phyloP scores from a whole-genome alignment of 2,329 filamentous ascomycete genomes.

The Harringtonia aguacate region DNA sequence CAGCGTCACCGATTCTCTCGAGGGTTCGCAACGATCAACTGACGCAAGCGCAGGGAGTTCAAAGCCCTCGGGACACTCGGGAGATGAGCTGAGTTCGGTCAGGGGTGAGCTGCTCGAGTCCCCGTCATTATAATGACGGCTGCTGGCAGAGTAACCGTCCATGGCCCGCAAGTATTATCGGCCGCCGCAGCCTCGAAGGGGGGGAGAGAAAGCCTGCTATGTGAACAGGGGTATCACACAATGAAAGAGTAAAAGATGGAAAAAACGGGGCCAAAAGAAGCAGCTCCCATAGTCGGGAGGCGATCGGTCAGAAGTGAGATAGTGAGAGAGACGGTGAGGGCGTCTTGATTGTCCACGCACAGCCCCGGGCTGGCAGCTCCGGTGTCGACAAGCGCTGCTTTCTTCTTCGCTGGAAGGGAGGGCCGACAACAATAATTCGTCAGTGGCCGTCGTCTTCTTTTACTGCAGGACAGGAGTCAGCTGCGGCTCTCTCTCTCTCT shows the following conservation, averaged over 20 bases:
- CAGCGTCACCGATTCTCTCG: too few species aligned
- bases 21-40: too few species aligned
- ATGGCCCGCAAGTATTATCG: not conserved
- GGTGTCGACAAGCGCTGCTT: too few species aligned
- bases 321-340: not conserved
- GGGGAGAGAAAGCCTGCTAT: not conserved
- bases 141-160: not conserved
- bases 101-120: not conserved
- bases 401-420: too few species aligned
- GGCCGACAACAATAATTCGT: too few species aligned
- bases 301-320: not conserved
- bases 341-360: too few species aligned
- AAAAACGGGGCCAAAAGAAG: not conserved
- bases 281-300: not conserved
- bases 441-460: too few species aligned
- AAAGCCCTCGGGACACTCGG: not conserved
- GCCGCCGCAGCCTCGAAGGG: too few species aligned
- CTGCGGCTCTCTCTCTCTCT: too few species aligned
- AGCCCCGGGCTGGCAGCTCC: too few species aligned
- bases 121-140: not conserved
- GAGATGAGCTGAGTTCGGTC: not conserved
- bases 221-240: not conserved
- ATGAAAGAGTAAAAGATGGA: not conserved
- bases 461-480: too few species aligned
- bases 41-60: not conserved